Conservation (phyloP, 2,329 filamentous ascomycete genomes). For the Hypoxylon sp. region DNA sequence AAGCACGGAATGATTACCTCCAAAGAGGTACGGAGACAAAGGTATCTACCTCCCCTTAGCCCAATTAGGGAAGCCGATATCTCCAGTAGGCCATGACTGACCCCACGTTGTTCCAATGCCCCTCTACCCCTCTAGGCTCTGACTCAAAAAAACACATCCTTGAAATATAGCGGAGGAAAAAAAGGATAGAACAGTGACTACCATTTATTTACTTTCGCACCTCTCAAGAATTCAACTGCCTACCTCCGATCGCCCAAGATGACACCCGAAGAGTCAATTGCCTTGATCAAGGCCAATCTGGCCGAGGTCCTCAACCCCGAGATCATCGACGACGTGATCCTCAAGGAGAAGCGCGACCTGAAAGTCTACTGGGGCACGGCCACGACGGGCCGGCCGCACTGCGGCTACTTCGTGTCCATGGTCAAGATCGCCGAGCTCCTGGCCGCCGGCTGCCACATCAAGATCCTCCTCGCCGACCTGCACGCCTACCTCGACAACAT, state of each 20-base stretch:
- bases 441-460: conserved; percentile 84
- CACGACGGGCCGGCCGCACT: conserved; percentile 76
- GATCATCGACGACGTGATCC: conserved; percentile 77
- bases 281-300: conserved; percentile 83
- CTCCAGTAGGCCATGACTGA: conserved; percentile 30
- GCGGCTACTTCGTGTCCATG: conserved; percentile 88
- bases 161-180: conserved; percentile 11
- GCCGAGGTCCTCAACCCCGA: conserved; percentile 86
- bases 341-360: conserved; percentile 76
- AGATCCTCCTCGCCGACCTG: conserved; percentile 79
- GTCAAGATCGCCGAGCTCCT: conserved; percentile 93
- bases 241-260: conserved; percentile 39
- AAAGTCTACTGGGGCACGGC: conserved; percentile 91
- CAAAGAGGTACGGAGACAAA: background rate
- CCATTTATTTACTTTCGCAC: conserved; percentile 3
- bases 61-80: conserved; percentile 30
- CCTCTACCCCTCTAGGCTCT: conserved; percentile 40
- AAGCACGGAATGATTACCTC: too few species aligned
- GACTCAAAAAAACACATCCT: conserved; percentile 37
- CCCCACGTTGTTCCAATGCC: conserved; percentile 32
- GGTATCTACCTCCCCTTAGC: background rate
- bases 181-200: background rate
- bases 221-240: conserved; percentile 2
- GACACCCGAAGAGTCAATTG: conserved; percentile 71
- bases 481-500: conserved; percentile 85